Base-by-base conservation (phyloP, 805 yeast species). In the Candida saitoana region DNA sequence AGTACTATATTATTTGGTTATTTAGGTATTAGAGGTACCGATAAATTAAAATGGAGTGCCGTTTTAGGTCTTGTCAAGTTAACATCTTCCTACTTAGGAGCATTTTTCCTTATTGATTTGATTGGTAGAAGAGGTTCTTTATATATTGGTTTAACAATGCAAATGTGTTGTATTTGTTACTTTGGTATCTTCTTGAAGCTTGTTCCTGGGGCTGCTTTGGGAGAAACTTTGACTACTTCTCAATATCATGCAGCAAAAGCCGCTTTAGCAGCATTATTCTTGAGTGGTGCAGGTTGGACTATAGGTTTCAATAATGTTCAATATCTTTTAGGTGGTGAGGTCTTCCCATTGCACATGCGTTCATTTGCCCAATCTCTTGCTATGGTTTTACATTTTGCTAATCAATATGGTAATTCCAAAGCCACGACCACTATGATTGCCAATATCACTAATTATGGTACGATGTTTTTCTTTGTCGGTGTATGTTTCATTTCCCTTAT, bases 241-340 rank as follows among this genome's bases (percentile, higher is more conserved):
- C 59, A 67, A 44, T 46, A 47, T 17, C 49, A 49, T 2, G 78
- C 78, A 1, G 65, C 76, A 20, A 52, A 59, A 40, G 77, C 65
- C 39, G 80, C 80, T 8, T 49, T 76, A 39, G 77, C 78, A 0
- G 67, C 74, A 36, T 51, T 77, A 24, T 75, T 63, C 51, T 50
- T 76, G 18, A 62, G 67, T 18, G 81, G 81, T 47, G 59, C 66
- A 12, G 80, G 79, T 22, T 77, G 82, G 82, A 71, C 78, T 19
- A 52, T 76, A 56, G 81, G 81, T 25, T 77, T 73, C 71, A 77
- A 77, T 57, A 62, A 77, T 2, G 58, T 74, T 34, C 81, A 76
- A 51, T 76, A 76, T 51, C 60, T 76, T 47, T 55, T 76, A 49
- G 74, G 74, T 45, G 67, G 80, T 6, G 82, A 77, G 50, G 70